A percentile compares a stretch with the other conserved stretches of the same genome.
Conservation (phyloP, 495 filamentous ascomycete genomes). For the Trichocladium antarcticum region DNA sequence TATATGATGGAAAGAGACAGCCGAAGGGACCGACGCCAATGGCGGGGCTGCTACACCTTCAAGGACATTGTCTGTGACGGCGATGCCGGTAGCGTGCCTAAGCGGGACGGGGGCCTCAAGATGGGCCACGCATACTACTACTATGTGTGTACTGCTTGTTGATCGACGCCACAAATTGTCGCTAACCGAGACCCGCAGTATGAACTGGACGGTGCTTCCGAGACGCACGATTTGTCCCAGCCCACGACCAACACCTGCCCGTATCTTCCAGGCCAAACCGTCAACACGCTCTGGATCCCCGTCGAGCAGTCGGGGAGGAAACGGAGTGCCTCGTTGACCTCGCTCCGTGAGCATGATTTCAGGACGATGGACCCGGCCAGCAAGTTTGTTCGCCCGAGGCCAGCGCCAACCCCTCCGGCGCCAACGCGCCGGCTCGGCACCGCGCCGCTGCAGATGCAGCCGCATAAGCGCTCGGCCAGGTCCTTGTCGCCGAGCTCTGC, state of each 20-base stretch:
- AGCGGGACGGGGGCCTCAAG: slow-evolving; percentile 67
- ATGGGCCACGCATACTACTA: slow-evolving; percentile 95
- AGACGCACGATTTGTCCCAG: slow-evolving; percentile 58
- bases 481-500: slow-evolving; percentile 38
- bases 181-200: slow-evolving; percentile 46
- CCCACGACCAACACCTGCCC: slow-evolving; percentile 71
- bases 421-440: slow-evolving; percentile 43
- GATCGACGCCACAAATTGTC: neutral
- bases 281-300: slow-evolving; percentile 75
- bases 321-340: slow-evolving; percentile 43
- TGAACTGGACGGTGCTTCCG: slow-evolving; percentile 60
- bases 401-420: slow-evolving; percentile 43
- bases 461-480: slow-evolving; percentile 37
- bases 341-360: slow-evolving; percentile 39
- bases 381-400: slow-evolving; percentile 59
- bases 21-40: slow-evolving; percentile 57
- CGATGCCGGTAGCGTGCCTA: slow-evolving; percentile 41
- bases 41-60: slow-evolving; percentile 78
- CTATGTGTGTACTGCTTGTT: slow-evolving; percentile 50
- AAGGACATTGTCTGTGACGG: slow-evolving; percentile 77
- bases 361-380: slow-evolving; percentile 70
- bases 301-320: slow-evolving; percentile 47
- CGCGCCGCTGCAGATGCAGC: slow-evolving; percentile 41
- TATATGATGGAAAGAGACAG: slow-evolving; percentile 71
- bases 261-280: slow-evolving; percentile 70